Conservation (phyloP, 768 basidiomycete species). For the Boletus rubroflammeus region DNA sequence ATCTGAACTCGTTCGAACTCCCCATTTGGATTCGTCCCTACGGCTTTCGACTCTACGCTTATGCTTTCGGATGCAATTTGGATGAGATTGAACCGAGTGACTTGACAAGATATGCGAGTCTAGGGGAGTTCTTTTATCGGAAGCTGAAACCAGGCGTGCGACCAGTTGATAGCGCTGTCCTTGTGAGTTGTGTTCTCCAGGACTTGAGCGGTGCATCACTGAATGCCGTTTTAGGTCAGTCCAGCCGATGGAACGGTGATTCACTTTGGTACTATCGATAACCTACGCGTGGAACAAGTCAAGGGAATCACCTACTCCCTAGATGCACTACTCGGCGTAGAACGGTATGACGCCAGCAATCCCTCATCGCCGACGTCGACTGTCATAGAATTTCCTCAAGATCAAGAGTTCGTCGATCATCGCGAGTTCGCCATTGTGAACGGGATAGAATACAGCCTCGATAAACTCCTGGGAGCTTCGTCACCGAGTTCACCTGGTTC, state of each 20-base stretch:
- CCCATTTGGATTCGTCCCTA: conserved; percentile 95
- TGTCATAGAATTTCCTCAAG: conserved; percentile 38
- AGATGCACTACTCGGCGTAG: conserved; percentile 84
- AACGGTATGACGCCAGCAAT: conserved; percentile 42
- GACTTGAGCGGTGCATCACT: neutral
- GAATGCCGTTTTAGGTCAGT: conserved; percentile 56
- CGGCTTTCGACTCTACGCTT: conserved; percentile 82
- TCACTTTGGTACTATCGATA: conserved; percentile 84
- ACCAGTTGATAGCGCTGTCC: conserved; percentile 69
- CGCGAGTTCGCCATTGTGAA: conserved; percentile 94
- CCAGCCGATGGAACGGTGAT: conserved; percentile 93
- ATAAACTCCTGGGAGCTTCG: conserved; percentile 71
- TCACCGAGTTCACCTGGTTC: conserved; percentile 40
- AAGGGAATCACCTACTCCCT: conserved; percentile 98
- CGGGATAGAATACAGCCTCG: conserved; percentile 93
- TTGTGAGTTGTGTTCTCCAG: conserved; percentile 45
- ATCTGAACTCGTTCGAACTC: conserved; percentile 87
- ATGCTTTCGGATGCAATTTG: conserved; percentile 90
- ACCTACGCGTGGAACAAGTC: conserved; percentile 86
- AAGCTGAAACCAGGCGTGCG: conserved; percentile 77
- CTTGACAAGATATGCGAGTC: conserved; percentile 71
- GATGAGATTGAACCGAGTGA: conserved; percentile 83
- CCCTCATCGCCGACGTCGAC: conserved; percentile 41
- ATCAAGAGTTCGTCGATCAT: conserved; percentile 70
- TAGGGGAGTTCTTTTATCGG: conserved; percentile 97